Evolutionary conservation across 2,329 filamentous ascomycete species (phyloP), one percentile per base, ranked within the genome.

Genomic region (Plectosphaerella sp.): DNA sequence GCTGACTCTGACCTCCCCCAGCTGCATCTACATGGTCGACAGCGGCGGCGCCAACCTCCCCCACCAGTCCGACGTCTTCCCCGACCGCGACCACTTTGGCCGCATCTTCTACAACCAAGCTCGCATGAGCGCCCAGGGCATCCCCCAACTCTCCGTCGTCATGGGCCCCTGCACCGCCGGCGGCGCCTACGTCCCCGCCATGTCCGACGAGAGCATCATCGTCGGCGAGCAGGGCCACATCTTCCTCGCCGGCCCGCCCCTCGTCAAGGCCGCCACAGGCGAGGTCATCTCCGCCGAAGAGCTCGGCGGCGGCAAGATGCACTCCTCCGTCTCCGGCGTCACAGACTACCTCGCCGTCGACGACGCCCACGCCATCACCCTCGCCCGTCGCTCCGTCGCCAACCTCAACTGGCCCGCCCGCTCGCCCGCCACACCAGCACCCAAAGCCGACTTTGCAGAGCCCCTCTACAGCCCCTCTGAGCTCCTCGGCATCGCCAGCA

Each of bases 21-120:
- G 80, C 41, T 97, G 93, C 70, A 89, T 99, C 67, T 99, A 97
- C 72, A 80, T 99, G 22, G 94, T 97, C 52, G 93, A 99, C 68
- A 96, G 91, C 5, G 93, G 94, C 46, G 93, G 93, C 58, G 94
- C 92, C 53, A 97, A 97, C 68, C 82, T 99, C 16, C 94, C 92
- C 14, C 89, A 97, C 64, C 93, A 99, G 72, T 88, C 92, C 37
- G 90, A 97, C 65, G 93, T 97, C 52, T 97, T 99, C 69, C 94
- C 93, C 1, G 93, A 97, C 68, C 81, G 86, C 58, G 91, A 97
- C 51, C 93, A 97, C 70, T 97, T 99, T 66, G 91, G 93, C 36
- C 89, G 93, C 59, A 96, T 97, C 67, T 99, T 99, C 77, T 99
- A 88, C 78, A 97, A 99, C 73, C 93, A 99, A 71, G 93, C 94